These are phyloP conservation scores for Sclerotinia trifoliorum DNA, from an alignment of 2,329 filamentous ascomycete species.

Conservation along the genomic window DNA sequence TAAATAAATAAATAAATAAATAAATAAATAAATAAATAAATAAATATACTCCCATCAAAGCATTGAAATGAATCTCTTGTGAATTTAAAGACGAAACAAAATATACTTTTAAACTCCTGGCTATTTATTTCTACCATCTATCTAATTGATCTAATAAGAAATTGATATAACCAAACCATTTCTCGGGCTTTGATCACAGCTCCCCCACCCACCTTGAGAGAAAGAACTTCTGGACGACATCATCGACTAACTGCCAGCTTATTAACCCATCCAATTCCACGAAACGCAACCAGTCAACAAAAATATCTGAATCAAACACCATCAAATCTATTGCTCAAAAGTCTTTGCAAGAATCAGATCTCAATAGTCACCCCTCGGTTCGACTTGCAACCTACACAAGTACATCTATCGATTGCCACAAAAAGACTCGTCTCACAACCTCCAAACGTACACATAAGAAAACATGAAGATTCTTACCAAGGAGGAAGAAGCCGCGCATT, in stretches of 20 bases:
- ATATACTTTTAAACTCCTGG: neutral
- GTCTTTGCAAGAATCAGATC: neutral
- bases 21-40: neutral
- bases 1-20: neutral
- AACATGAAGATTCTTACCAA: slow-evolving; percentile 92
- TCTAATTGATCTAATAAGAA: too few relatives aligned
- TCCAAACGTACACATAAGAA: neutral
- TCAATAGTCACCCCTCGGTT: neutral
- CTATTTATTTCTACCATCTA: neutral
- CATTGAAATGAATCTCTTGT: neutral
- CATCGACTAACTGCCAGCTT: slow-evolving; percentile 5
- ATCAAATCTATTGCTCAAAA: neutral
- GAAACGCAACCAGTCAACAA: neutral
- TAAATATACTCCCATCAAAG: neutral
- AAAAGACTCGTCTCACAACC: neutral
- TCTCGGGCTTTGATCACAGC: neutral
- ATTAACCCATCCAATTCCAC: slow-evolving; percentile 2
- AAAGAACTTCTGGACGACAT: slow-evolving; percentile 7
- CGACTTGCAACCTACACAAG: neutral
- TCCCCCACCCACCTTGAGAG: neutral
- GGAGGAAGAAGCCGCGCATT: slow-evolving; percentile 88
- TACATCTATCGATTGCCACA: neutral
- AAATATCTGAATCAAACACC: neutral
- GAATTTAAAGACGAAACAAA: neutral
- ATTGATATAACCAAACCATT: neutral